Evolutionary conservation across 2,329 filamentous ascomycete genomes (phyloP).

Genomic region (Fonsecaea monophora): DNA sequence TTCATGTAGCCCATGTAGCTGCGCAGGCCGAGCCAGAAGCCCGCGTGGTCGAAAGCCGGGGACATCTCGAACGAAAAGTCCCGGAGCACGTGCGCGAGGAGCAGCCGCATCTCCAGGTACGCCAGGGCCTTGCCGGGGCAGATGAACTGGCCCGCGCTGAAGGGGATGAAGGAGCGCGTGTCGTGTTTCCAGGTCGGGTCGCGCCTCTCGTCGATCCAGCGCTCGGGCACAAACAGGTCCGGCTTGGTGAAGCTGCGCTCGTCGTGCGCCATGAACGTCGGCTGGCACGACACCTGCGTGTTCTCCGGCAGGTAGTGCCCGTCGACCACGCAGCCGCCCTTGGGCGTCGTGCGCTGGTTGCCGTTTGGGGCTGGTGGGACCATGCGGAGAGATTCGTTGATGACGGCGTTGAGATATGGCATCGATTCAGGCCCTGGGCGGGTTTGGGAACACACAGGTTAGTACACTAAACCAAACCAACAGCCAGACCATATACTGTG

Average conservation of each 20-base stretch:
- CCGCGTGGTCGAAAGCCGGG: neutral
- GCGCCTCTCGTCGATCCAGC: conserved; percentile 25
- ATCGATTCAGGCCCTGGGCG: conserved; percentile 35
- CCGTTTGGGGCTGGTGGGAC: conserved; percentile 33
- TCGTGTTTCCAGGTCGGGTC: neutral
- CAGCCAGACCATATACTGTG: neutral
- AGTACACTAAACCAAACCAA: neutral
- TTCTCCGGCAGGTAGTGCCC: conserved; percentile 43
- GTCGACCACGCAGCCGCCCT: conserved; percentile 37
- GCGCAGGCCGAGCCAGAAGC: conserved; percentile 8
- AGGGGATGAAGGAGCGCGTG: conserved; percentile 5
- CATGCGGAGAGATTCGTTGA: conserved; percentile 57
- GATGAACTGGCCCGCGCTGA: conserved; percentile 1
- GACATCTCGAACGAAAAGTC: conserved; percentile 7
- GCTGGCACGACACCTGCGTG: conserved; percentile 37
- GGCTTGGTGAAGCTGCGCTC: conserved; percentile 38
- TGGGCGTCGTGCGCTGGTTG: conserved; percentile 27
- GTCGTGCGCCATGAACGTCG: conserved; percentile 32
- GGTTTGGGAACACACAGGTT: neutral
- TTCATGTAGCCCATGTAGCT: conserved; percentile 12
- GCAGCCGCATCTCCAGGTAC: conserved; percentile 9
- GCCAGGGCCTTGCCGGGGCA: conserved; percentile 9
- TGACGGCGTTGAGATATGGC: conserved; percentile 53
- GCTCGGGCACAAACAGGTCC: conserved; percentile 24
- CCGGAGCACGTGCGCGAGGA: neutral